Evolutionary conservation across 176 grass and related monocot genomes (phyloP).

Genomic region (Cymbopogon citratus): DNA sequence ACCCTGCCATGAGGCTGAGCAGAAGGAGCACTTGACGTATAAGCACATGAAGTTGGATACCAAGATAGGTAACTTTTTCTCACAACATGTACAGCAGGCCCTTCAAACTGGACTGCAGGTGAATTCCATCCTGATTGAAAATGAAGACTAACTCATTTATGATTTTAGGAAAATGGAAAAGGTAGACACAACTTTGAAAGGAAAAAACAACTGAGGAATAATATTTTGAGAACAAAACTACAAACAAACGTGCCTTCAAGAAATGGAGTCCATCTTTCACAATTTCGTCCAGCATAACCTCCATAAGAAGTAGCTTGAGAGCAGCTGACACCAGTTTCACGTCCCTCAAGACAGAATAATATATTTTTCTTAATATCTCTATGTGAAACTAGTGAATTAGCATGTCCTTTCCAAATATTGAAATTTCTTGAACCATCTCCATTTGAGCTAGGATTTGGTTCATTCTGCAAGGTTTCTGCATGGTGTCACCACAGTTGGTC

Average conservation of each 20-base stretch:
- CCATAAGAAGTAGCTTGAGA: constrained; percentile 41
- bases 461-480: constrained; percentile 37
- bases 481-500: constrained; percentile 13
- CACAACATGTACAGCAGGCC: constrained; percentile 45
- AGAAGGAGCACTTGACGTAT: constrained; percentile 72
- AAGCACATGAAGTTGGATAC: constrained; percentile 81
- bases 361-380: constrained; percentile 62
- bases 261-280: constrained; percentile 79
- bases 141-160: constrained; percentile 32
- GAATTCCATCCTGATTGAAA: constrained; percentile 83
- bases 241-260: constrained; percentile 56
- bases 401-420: constrained; percentile 86
- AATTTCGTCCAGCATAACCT: constrained; percentile 66
- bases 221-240: constrained; percentile 15
- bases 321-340: constrained; percentile 79
- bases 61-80: constrained; percentile 73
- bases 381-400: constrained; percentile 32
- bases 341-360: constrained; percentile 66
- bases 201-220: constrained; percentile 13
- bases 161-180: constrained; percentile 5
- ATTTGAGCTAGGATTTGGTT: constrained; percentile 58
- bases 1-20: constrained; percentile 82
- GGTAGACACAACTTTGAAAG: background rate
- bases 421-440: constrained; percentile 37
- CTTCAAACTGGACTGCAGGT: constrained; percentile 79